Evolutionary conservation across 2,329 filamentous ascomycete genomes (phyloP).

Genomic region (Pyrenophora tritici-repentis): DNA sequence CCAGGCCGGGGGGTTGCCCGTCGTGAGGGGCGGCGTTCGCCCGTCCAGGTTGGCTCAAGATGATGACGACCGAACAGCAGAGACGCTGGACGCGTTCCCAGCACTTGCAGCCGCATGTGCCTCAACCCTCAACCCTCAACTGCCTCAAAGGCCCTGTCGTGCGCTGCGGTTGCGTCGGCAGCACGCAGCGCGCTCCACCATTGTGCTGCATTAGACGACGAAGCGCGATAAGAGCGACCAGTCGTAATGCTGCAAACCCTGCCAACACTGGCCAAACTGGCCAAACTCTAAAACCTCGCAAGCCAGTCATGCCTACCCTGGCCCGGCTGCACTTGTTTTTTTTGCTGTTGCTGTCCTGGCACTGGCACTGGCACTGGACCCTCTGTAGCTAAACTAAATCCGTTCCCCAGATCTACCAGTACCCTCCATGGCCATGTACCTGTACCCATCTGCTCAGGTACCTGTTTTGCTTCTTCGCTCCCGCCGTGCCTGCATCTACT

Average conservation of each 20-base stretch:
- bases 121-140: too few relatives aligned
- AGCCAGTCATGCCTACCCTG: background rate
- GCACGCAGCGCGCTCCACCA: background rate
- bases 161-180: constrained; percentile 16
- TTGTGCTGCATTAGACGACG: constrained; percentile 9
- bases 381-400: constrained; percentile 16
- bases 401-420: constrained; percentile 37
- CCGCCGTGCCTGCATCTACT: constrained; percentile 15
- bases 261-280: too few relatives aligned
- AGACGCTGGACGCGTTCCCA: background rate
- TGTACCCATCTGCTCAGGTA: background rate
- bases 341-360: background rate
- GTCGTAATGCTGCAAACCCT: background rate
- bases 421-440: background rate
- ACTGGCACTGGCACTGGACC: too few relatives aligned
- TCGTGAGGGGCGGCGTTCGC: constrained; percentile 8
- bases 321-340: constrained; percentile 6
- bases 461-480: constrained; percentile 33
- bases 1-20: background rate
- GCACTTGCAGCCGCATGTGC: background rate
- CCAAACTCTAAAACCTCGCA: constrained; percentile 14
- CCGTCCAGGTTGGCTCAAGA: constrained; percentile 7
- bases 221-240: constrained; percentile 31
- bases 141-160: background rate
- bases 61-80: too few relatives aligned